These are phyloP conservation scores for Erysiphe pulchra DNA, from an alignment of 2,329 filamentous ascomycete species.

Conservation along the genomic window DNA sequence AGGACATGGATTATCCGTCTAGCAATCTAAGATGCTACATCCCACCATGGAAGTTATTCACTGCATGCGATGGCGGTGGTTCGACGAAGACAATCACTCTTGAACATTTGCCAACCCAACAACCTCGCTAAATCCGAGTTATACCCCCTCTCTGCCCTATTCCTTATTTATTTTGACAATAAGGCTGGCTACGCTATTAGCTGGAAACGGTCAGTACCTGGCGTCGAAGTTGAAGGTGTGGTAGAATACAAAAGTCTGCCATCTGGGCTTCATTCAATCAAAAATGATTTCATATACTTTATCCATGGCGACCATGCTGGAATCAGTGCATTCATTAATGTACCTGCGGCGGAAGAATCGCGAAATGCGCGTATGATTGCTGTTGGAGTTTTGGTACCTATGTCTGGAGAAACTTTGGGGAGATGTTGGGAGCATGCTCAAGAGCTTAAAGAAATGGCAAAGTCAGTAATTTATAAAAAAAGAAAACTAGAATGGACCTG, in stretches of 20 bases:
- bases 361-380: conserved; percentile 84
- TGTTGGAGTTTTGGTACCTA: conserved; percentile 65
- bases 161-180: conserved; percentile 78
- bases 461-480: conserved; percentile 19
- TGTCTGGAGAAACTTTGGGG: conserved; percentile 65
- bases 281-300: conserved; percentile 82
- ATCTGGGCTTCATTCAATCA: conserved; percentile 72
- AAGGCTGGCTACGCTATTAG: conserved; percentile 76
- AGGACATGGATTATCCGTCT: background rate
- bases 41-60: too few species aligned
- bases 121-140: too few species aligned
- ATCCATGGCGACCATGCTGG: conserved; percentile 66
- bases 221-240: conserved; percentile 53
- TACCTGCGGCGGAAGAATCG: conserved; percentile 48
- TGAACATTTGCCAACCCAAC: too few species aligned
- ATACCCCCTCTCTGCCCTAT: conserved; percentile 33
- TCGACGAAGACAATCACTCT: too few species aligned
- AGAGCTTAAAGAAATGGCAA: conserved; percentile 46
- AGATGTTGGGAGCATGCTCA: conserved; percentile 74
- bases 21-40: too few species aligned
- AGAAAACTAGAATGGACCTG: background rate
- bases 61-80: too few species aligned
- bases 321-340: conserved; percentile 75
- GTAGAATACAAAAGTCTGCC: conserved; percentile 94
- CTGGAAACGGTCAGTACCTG: conserved; percentile 54